phyloP scores from a whole-genome alignment of 169 alveolate genomes.

The Plasmodium falciparum region DNA sequence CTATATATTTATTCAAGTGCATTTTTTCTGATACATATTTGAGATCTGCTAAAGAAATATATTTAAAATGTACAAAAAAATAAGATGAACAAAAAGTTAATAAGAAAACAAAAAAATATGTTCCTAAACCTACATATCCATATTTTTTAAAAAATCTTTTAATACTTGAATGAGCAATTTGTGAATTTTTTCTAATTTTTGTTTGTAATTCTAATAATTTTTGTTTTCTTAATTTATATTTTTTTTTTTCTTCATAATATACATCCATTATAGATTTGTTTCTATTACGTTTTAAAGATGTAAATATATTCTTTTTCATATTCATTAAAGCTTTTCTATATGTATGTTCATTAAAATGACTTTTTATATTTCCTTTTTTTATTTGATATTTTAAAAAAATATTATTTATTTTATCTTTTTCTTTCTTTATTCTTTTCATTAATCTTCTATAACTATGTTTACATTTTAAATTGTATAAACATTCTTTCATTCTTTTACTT shows the following conservation, averaged over 20 bases:
- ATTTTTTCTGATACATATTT: conserved; percentile 56
- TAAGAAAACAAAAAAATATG: conserved; percentile 42
- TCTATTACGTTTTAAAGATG: conserved; percentile 31
- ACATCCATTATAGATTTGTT: conserved; percentile 45
- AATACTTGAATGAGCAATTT: conserved; percentile 50
- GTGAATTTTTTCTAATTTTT: conserved; percentile 25
- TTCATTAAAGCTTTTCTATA: conserved; percentile 60
- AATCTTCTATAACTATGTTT: conserved; percentile 46
- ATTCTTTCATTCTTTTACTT: conserved; percentile 43
- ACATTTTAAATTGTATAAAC: conserved; percentile 25
- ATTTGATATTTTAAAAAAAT: conserved; percentile 35
- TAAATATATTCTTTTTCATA: conserved; percentile 37
- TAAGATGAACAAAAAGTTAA: conserved; percentile 42
- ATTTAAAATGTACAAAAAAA: conserved; percentile 60
- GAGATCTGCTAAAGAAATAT: conserved; percentile 57
- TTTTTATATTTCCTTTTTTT: conserved; percentile 22
- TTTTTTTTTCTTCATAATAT: conserved; percentile 61
- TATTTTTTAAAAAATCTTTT: conserved; percentile 55
- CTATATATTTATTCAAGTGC: conserved; percentile 56
- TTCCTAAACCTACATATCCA: conserved; percentile 65
- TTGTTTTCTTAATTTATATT: conserved; percentile 67
- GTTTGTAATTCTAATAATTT: conserved; percentile 42
- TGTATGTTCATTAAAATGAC: conserved; percentile 21
- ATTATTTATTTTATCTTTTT: conserved; percentile 34
- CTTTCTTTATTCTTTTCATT: conserved; percentile 48